Base-by-base conservation (phyloP, 352 stramenopile species). In the Discostella stelligera region DNA sequence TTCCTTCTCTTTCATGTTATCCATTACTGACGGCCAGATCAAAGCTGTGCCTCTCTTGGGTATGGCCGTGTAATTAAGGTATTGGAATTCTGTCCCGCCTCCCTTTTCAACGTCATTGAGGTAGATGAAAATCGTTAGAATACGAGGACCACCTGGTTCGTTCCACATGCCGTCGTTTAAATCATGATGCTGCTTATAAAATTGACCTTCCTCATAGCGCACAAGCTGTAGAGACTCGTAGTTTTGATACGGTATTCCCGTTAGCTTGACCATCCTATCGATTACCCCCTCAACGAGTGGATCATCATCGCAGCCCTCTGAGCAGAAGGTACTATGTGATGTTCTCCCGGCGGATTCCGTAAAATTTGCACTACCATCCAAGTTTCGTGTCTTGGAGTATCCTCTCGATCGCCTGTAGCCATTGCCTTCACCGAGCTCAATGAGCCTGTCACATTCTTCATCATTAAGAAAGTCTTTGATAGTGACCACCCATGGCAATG, bases 101-200 rank as follows among this genome's bases (percentile, higher is more conserved):
- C 88, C 88, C 30, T 87, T 72, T 39, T 88, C 72, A 16, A 91
- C 86, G 37, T 91, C 80, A 61, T 77, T 86, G 13, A 93, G 65
- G 64, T 93, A 93, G 8, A 93, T 59, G 44, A 92, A 90, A 13
- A 93, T 79, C 21, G 88, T 93, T 9, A 93, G 63, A 16, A 92
- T 78, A 18, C 87, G 32, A 5, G 80, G 75, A 14, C 87, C 87
- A 49, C 60, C 41, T 10, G 18, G 59, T 37, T 48, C 37, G 14
- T 54, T 64, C 0, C 21, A 39, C 14, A 30, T 9, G 10, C 27
- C 41, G 8, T 53, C 54, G 25, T 66, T 18, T 18, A 46, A 41
- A 62, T 90, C 82, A 71, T 90, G 84, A 58, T 90, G 84, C 21
- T 74, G 20, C 30, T 76, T 48, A 58, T 90, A 90, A 69, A 77